Percentiles rank a stretch among this genome's conserved stretches.
These are phyloP conservation scores for Leccinum incarnatum DNA, from an alignment of 768 basidiomycete genomes.

Conservation along the genomic window DNA sequence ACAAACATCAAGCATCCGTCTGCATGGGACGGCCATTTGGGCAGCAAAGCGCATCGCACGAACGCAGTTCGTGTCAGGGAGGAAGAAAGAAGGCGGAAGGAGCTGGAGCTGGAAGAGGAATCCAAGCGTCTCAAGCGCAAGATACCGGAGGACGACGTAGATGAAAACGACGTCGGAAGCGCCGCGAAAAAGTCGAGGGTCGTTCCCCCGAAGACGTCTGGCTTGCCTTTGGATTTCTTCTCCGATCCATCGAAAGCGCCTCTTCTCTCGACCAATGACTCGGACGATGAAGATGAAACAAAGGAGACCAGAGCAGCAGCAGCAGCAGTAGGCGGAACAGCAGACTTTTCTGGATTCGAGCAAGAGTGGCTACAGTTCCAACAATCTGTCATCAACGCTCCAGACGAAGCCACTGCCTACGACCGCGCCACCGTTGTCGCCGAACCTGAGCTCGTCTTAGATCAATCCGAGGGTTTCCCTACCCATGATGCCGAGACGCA, in stretches of 20 bases:
- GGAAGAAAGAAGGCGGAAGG: conserved; percentile 46
- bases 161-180: conserved; percentile 20
- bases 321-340: background rate
- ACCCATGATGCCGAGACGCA: conserved; percentile 25
- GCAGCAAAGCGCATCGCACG: conserved; percentile 74
- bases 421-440: background rate
- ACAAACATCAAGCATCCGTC: conserved; percentile 68
- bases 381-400: conserved; percentile 51
- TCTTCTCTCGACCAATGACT: conserved; percentile 33
- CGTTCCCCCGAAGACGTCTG: conserved; percentile 10
- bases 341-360: conserved; percentile 34
- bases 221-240: conserved; percentile 73
- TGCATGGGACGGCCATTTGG: conserved; percentile 86
- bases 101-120: conserved; percentile 35
- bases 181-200: conserved; percentile 33
- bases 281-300: conserved; percentile 41
- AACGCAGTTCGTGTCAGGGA: conserved; percentile 59
- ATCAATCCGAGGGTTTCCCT: conserved; percentile 50
- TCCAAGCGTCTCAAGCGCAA: conserved; percentile 36
- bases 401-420: conserved; percentile 45
- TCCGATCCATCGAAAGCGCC: conserved; percentile 66
- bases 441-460: conserved; percentile 50
- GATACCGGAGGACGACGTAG: conserved; percentile 23
- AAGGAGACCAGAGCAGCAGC: conserved; percentile 11
- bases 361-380: conserved; percentile 75